A percentile compares a stretch with the other conserved stretches of the same genome.
Conservation (phyloP, 768 basidiomycete genomes). For the Amylocystis lapponica region DNA sequence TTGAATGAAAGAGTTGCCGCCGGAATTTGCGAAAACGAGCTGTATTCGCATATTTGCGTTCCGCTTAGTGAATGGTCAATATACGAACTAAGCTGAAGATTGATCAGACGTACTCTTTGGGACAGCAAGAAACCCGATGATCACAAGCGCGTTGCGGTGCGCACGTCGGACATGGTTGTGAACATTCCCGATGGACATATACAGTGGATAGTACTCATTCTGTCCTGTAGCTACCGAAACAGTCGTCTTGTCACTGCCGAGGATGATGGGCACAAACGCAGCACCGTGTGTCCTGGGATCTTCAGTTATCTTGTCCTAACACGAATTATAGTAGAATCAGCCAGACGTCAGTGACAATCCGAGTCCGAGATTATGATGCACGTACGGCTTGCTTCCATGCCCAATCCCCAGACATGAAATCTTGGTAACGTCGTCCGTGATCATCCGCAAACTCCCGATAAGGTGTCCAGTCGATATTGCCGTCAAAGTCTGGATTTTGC, state of each 20-base stretch:
- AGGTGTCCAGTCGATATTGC: slow-evolving; percentile 18
- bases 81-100: background rate
- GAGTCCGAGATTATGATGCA: background rate
- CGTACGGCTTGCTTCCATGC: slow-evolving; percentile 25
- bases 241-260: slow-evolving; percentile 21
- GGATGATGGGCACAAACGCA: slow-evolving; percentile 17
- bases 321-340: background rate
- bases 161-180: slow-evolving; percentile 15
- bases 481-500: slow-evolving; percentile 17
- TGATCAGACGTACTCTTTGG: slow-evolving; percentile 24
- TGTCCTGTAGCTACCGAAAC: slow-evolving; percentile 20
- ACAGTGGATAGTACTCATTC: slow-evolving; percentile 23
- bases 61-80: background rate
- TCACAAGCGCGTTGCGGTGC: slow-evolving; percentile 9
- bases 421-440: slow-evolving; percentile 6
- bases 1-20: no score
- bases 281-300: slow-evolving; percentile 3
- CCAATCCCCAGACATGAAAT: slow-evolving; percentile 25
- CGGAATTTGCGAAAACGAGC: slow-evolving; percentile 8
- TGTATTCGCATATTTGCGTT: background rate
- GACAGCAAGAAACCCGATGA: slow-evolving; percentile 22
- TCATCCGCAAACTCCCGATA: slow-evolving; percentile 7
- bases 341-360: background rate
- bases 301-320: background rate
- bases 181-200: slow-evolving; percentile 17